A percentile compares a stretch with the other conserved stretches of the same genome.
phyloP scores from a whole-genome alignment of 2,329 filamentous ascomycete genomes.

The Colletotrichum nymphaeae region DNA sequence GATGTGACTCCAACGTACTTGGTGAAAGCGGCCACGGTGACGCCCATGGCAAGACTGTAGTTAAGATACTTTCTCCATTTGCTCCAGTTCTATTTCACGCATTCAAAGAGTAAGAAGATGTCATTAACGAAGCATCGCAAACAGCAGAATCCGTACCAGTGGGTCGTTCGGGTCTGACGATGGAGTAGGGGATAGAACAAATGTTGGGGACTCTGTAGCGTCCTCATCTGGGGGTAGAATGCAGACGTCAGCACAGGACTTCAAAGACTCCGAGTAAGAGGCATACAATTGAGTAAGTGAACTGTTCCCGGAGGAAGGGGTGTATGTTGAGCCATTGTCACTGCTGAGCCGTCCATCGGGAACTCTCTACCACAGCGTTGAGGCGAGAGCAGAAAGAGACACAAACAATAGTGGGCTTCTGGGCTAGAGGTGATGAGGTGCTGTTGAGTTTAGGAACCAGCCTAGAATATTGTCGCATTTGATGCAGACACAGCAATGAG shows the following conservation, averaged over 20 bases:
- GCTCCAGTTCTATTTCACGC: slow-evolving; percentile 43
- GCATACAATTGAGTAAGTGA: slow-evolving; percentile 16
- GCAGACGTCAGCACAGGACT: not conserved
- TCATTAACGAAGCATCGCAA: too few species aligned
- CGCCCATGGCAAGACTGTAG: slow-evolving; percentile 41
- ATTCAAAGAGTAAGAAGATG: not conserved
- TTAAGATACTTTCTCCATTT: slow-evolving; percentile 45
- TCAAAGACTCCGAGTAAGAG: too few species aligned
- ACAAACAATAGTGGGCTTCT: too few species aligned
- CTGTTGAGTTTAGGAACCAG: not conserved
- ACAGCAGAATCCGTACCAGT: slow-evolving; percentile 37
- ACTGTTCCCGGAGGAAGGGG: slow-evolving; percentile 28
- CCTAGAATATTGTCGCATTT: not conserved
- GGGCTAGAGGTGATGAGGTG: not conserved
- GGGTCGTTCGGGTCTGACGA: slow-evolving; percentile 46
- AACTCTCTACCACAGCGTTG: not conserved
- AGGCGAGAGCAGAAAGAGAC: not conserved
- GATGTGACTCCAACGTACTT: slow-evolving; percentile 28
- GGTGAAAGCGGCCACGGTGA: slow-evolving; percentile 44
- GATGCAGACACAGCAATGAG: not conserved
- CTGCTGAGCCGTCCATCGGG: not conserved
- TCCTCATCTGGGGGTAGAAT: not conserved
- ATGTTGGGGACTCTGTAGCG: slow-evolving; percentile 5
- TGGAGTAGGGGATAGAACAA: slow-evolving; percentile 29
- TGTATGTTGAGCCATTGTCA: not conserved